Base-by-base conservation (phyloP, 2,329 filamentous ascomycete genomes). In the Stachybotrys elegans region DNA sequence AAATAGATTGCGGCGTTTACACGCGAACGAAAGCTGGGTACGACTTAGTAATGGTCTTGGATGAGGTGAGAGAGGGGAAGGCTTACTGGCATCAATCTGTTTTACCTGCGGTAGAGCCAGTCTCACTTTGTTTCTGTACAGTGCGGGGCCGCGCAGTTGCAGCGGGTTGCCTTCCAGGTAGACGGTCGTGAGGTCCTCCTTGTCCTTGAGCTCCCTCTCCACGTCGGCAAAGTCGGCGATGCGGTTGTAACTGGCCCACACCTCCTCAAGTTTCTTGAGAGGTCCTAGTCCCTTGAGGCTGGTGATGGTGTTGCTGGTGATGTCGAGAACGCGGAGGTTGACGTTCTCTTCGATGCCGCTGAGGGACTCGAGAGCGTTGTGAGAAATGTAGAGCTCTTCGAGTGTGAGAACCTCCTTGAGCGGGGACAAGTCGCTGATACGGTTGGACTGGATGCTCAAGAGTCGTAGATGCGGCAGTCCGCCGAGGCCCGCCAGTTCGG, bases 81-180 rank as follows among this genome's bases (percentile, higher is more conserved):
- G 88, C 90, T 81, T 75, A 96, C 92, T 94, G 47, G 93, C 93
- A 79, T 98, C 93, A 62, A 98, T 96, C 72, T 98, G 91, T 61
- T 79, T 79, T 42, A 98, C 72, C 64, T 93, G 86, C 45, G 93
- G 93, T 65, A 98, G 66, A 25, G 90, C 86, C 63, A 98, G 68
- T 47, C 85, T 78, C 35, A 98, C 82, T 69, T 98, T 98, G 69
- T 96, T 97, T 58, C 93, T 76, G 67, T 98, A 98, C 48, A 96
- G 68, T 1, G 88, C 87, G n/a, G 87, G 86, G 5, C 79, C 81
- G 43, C 76, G 78, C 48, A 82, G 73, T 69, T 98, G 93, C 55
- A 98, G 65, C 21, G 91, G 92, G 57, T 95, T 96, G 2, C 90
- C 91, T 62, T 98, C 93, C 52, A 98, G 94, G 62, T 98, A 98